phyloP scores from a whole-genome alignment of 2,329 filamentous ascomycete genomes.

The Ophiognomonia clavigignenti-juglandacearum region DNA sequence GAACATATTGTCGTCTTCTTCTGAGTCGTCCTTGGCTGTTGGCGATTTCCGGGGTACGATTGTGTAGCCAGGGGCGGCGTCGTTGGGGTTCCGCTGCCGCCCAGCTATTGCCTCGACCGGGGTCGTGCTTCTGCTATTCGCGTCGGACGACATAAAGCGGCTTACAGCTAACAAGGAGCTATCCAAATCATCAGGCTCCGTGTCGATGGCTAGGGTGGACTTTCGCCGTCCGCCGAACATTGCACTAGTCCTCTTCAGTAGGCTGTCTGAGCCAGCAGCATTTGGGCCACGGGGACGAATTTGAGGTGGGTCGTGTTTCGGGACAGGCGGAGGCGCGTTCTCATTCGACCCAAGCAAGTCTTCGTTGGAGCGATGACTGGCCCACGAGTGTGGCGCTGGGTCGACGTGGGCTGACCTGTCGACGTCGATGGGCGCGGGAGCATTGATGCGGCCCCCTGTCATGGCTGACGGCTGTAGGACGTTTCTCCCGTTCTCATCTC shows the following conservation, averaged over 20 bases:
- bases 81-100: slow-evolving; percentile 36
- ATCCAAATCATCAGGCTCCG: slow-evolving; percentile 46
- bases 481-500: slow-evolving; percentile 32
- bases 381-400: slow-evolving; percentile 44
- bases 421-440: slow-evolving; percentile 44
- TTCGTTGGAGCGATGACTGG: slow-evolving; percentile 47
- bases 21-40: slow-evolving; percentile 25
- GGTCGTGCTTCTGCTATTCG: slow-evolving; percentile 21
- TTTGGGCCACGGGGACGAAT: slow-evolving; percentile 1
- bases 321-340: slow-evolving; percentile 30
- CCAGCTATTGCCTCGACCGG: slow-evolving; percentile 19
- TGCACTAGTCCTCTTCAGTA: slow-evolving; percentile 24
- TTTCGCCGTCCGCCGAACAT: slow-evolving; percentile 23
- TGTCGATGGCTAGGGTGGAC: slow-evolving; percentile 20
- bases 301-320: slow-evolving; percentile 27
- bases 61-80: slow-evolving; percentile 25
- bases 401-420: slow-evolving; percentile 41
- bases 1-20: slow-evolving; percentile 52
- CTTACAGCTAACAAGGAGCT: slow-evolving; percentile 44
- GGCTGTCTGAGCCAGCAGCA: slow-evolving; percentile 28
- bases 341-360: slow-evolving; percentile 38
- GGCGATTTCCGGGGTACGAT: slow-evolving; percentile 27
- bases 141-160: slow-evolving; percentile 33
- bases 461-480: slow-evolving; percentile 36
- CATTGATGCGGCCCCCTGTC: slow-evolving; percentile 39